Evolutionary conservation across 768 basidiomycete species (phyloP).

Genomic region (Paxillus involutus): DNA sequence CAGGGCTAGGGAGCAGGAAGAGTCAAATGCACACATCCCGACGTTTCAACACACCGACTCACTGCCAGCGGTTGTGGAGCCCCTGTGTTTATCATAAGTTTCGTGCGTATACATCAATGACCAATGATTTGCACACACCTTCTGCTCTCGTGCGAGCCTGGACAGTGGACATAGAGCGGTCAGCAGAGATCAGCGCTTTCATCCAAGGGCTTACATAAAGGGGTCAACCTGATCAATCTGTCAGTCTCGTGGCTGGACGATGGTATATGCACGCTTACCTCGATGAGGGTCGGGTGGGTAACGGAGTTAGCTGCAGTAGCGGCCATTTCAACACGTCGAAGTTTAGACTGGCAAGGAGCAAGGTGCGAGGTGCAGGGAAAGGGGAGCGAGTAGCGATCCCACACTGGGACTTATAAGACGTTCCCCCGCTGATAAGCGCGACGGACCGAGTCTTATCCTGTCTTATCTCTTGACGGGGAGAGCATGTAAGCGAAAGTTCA

Average conservation of each 20-base stretch:
- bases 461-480: neutral
- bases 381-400: neutral
- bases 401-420: neutral
- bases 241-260: neutral
- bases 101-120: neutral
- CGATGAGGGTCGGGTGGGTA: constrained; percentile 56
- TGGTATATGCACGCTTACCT: constrained; percentile 34
- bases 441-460: no score
- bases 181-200: neutral
- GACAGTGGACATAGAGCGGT: neutral
- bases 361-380: neutral
- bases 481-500: neutral
- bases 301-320: constrained; percentile 57
- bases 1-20: constrained; percentile 41
- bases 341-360: neutral
- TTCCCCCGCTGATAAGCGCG: neutral
- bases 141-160: constrained; percentile 54
- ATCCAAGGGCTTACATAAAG: constrained; percentile 49
- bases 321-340: constrained; percentile 41
- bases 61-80: constrained; percentile 77
- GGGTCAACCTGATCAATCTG: constrained; percentile 55
- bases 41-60: constrained; percentile 24
- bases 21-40: neutral
- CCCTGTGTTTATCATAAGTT: constrained; percentile 37
- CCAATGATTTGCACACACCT: constrained; percentile 36